Conservation (phyloP, 164 flowering plant species). For the Kalanchoe fedtschenkoi region DNA sequence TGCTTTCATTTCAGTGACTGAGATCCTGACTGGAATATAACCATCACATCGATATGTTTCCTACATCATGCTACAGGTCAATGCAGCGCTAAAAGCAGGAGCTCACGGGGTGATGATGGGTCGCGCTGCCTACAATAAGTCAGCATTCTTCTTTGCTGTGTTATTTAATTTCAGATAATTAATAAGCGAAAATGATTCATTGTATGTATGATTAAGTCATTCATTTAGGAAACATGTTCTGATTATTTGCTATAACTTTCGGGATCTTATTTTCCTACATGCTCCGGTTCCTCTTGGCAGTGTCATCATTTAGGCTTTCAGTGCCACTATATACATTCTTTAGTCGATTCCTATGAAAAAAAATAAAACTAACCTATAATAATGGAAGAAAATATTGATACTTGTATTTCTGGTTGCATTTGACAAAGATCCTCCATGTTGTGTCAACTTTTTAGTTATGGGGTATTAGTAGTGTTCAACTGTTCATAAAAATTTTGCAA, state of each 20-base stretch:
- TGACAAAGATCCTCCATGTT: too few relatives aligned
- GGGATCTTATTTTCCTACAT: background rate
- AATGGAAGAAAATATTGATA: background rate
- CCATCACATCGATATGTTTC: background rate
- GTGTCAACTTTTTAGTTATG: too few relatives aligned
- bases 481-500: background rate
- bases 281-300: background rate
- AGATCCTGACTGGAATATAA: background rate
- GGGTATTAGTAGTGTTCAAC: background rate
- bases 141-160: slow-evolving; percentile 13
- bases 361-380: background rate
- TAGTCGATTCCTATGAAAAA: background rate
- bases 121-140: slow-evolving; percentile 90
- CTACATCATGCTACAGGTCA: slow-evolving; percentile 25
- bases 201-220: background rate
- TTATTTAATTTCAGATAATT: background rate
- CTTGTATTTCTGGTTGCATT: background rate
- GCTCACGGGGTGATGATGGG: slow-evolving; percentile 99
- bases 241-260: background rate
- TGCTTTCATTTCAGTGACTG: background rate
- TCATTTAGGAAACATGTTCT: background rate
- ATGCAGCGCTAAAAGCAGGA: slow-evolving; percentile 57
- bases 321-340: background rate
- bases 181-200: background rate
- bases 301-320: background rate